Evolutionary conservation across 2,329 filamentous ascomycete genomes (phyloP).

Genomic region (Colletotrichum zoysiae): DNA sequence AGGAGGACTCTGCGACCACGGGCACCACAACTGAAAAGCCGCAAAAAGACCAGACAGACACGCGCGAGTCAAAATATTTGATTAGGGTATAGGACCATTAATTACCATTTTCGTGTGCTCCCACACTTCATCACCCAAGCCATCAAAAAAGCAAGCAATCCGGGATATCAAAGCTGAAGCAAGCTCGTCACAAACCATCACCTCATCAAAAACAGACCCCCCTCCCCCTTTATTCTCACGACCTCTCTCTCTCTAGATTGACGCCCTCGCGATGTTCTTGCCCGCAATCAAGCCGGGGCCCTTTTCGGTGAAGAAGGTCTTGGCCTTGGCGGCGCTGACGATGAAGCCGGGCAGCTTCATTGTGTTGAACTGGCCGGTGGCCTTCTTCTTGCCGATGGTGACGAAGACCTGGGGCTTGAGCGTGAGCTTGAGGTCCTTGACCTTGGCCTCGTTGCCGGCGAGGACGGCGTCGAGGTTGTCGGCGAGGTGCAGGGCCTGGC

Average conservation of each 20-base stretch:
- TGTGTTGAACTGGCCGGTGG: conserved; percentile 39
- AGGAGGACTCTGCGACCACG: not conserved
- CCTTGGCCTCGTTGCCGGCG: conserved; percentile 33
- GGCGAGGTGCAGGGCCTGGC: conserved; percentile 53
- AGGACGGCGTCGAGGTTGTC: conserved; percentile 49
- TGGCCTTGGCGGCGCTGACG: conserved; percentile 41
- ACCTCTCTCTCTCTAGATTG: conserved; percentile 9
- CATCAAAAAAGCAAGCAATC: conserved; percentile 15
- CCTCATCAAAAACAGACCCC: not conserved
- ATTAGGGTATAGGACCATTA: conserved; percentile 30
- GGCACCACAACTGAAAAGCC: not conserved
- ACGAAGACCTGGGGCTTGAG: conserved; percentile 40
- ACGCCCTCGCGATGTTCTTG: conserved; percentile 40
- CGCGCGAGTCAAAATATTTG: not conserved
- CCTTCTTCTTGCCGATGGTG: conserved; percentile 41
- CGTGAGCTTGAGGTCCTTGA: conserved; percentile 40
- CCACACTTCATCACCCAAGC: conserved; percentile 11
- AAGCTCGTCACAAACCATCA: not conserved
- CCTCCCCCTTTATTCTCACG: not conserved
- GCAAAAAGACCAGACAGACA: not conserved
- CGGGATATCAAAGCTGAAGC: conserved; percentile 38
- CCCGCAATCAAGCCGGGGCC: conserved; percentile 34
- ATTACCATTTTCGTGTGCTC: conserved; percentile 30
- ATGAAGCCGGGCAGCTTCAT: conserved; percentile 42
- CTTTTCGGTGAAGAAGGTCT: conserved; percentile 42